Percentiles rank a stretch among this genome's conserved stretches.
phyloP scores from a whole-genome alignment of 2,329 filamentous ascomycete species.

The Hypoxylon sp. region DNA sequence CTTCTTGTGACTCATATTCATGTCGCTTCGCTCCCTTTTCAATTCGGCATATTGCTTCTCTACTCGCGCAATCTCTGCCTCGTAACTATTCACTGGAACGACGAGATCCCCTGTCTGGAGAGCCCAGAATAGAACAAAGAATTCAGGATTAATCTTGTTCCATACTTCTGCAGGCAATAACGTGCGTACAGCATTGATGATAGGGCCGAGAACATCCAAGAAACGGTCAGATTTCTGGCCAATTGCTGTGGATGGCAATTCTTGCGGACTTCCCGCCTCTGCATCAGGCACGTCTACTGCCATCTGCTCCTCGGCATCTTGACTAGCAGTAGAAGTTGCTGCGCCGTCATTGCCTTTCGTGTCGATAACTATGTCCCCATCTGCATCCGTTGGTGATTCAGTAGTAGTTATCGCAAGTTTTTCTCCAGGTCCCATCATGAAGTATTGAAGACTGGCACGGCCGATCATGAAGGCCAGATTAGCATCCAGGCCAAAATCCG shows the following conservation, averaged over 20 bases:
- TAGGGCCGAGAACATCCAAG: slow-evolving; percentile 79
- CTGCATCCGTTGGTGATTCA: slow-evolving; percentile 60
- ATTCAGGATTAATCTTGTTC: slow-evolving; percentile 80
- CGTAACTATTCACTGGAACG: slow-evolving; percentile 83
- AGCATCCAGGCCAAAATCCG: slow-evolving; percentile 83
- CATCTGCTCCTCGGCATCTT: slow-evolving; percentile 53
- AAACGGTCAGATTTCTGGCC: slow-evolving; percentile 65
- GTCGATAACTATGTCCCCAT: slow-evolving; percentile 72
- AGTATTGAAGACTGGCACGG: slow-evolving; percentile 79
- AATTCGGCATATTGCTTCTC: slow-evolving; percentile 77
- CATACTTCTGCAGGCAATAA: slow-evolving; percentile 75
- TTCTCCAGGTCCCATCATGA: slow-evolving; percentile 64
- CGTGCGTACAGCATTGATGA: slow-evolving; percentile 78
- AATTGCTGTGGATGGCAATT: slow-evolving; percentile 50
- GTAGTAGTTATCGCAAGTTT: slow-evolving; percentile 48
- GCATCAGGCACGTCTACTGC: slow-evolving; percentile 51
- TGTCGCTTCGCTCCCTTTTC: slow-evolving; percentile 79
- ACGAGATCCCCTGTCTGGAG: slow-evolving; percentile 85
- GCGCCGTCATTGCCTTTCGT: slow-evolving; percentile 52
- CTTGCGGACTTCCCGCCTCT: slow-evolving; percentile 44
- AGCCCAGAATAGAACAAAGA: slow-evolving; percentile 95
- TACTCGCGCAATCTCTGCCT: slow-evolving; percentile 78
- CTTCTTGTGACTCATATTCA: slow-evolving; percentile 80
- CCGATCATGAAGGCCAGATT: slow-evolving; percentile 88
- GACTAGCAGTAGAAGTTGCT: slow-evolving; percentile 32